These are phyloP conservation scores for Erysimum pusillum DNA, from an alignment of 441 rosid genomes.

Conservation along the genomic window DNA sequence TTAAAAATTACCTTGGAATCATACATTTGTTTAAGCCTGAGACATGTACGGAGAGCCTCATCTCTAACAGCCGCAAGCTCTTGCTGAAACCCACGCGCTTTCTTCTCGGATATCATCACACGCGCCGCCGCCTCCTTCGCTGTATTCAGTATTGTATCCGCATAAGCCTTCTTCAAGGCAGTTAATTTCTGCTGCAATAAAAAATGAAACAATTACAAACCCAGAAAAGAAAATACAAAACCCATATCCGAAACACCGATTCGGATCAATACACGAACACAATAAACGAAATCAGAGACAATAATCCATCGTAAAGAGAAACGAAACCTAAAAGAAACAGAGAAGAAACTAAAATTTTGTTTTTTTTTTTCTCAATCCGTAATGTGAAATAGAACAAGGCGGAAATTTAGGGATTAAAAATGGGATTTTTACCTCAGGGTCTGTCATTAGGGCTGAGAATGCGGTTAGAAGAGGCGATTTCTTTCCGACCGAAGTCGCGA, in stretches of 20 bases:
- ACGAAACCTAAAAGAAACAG: constrained; percentile 44
- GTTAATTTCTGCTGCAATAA: constrained; percentile 65
- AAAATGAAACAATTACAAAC: constrained; percentile 27
- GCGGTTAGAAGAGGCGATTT: constrained; percentile 29
- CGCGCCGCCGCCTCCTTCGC: constrained; percentile 96
- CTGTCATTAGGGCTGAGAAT: constrained; percentile 46
- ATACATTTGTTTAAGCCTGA: constrained; percentile 82
- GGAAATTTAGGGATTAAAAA: constrained; percentile 30
- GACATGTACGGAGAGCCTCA: constrained; percentile 78
- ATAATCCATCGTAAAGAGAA: not conserved
- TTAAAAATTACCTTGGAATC: constrained; percentile 72
- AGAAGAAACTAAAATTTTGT: constrained; percentile 17
- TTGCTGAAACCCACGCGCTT: constrained; percentile 69
- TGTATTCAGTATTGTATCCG: constrained; percentile 88
- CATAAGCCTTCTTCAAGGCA: constrained; percentile 95
- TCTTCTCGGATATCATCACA: constrained; percentile 86
- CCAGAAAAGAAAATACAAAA: constrained; percentile 25
- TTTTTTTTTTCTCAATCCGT: constrained; percentile 16
- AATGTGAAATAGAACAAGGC: constrained; percentile 14
- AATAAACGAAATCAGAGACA: constrained; percentile 35
- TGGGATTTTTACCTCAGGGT: constrained; percentile 46
- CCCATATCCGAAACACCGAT: constrained; percentile 33
- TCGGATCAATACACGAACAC: constrained; percentile 21
- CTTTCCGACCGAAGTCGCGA: constrained; percentile 38
- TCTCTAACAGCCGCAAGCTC: constrained; percentile 80